Percentiles rank a stretch among this genome's conserved stretches.
Evolutionary conservation across 257 asterid species (phyloP).

Genomic region (Solanum dulcamara): DNA sequence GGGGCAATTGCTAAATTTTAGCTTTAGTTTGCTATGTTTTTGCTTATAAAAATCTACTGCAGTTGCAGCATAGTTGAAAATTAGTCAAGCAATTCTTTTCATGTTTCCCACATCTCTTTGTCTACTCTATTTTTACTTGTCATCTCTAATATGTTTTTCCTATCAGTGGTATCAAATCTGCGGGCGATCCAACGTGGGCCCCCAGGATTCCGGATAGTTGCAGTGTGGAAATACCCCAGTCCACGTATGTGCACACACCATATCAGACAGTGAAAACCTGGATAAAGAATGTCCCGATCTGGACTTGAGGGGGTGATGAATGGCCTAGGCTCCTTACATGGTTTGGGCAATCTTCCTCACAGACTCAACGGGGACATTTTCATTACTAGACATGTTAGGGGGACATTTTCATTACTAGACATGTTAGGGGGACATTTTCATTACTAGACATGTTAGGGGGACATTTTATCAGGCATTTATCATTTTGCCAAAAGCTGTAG

Average conservation of each 20-base stretch:
- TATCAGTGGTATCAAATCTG: not conserved
- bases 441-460: not conserved
- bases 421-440: not conserved
- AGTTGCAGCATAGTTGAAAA: not conserved
- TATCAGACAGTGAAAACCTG: not conserved
- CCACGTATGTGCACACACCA: not conserved
- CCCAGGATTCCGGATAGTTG: not conserved
- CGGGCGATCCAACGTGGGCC: not conserved
- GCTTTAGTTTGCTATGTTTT: not conserved
- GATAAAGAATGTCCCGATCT: not conserved
- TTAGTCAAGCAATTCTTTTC: not conserved
- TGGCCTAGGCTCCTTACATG: not conserved
- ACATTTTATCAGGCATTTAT: not conserved
- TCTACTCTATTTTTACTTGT: not conserved
- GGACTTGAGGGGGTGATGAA: not conserved
- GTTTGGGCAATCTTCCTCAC: not conserved
- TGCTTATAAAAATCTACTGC: not conserved
- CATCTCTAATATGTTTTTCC: not conserved
- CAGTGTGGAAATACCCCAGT: too few species aligned
- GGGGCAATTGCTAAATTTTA: not conserved
- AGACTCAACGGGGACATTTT: not conserved
- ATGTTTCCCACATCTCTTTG: not conserved
- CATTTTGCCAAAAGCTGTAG: not conserved
- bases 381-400: not conserved
- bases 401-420: not conserved